Percentiles rank a stretch among this genome's conserved stretches.
Evolutionary conservation across 345 rosid species (phyloP).

Genomic region (Brassica carinata): DNA sequence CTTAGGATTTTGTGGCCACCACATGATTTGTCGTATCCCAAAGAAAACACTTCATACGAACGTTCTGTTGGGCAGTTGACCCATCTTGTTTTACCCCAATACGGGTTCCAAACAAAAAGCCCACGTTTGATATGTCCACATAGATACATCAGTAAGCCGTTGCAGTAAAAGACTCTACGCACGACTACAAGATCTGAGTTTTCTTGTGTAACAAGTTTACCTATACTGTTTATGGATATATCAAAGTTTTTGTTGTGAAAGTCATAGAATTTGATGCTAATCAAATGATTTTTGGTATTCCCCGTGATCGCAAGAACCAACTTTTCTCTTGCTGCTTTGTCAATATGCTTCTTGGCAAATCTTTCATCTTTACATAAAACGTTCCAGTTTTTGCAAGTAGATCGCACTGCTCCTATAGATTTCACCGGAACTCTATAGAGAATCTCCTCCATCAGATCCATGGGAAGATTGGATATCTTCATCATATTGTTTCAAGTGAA

Average conservation of each 20-base stretch:
- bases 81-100: not conserved
- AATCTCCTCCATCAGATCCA: slow-evolving; percentile 5
- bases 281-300: too few relatives aligned
- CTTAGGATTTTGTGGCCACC: not conserved
- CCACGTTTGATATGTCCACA: not conserved
- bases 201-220: not conserved
- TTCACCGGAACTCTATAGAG: not conserved
- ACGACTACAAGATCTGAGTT: not conserved
- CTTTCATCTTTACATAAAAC: not conserved
- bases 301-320: too few relatives aligned
- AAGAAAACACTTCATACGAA: not conserved
- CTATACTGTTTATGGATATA: not conserved
- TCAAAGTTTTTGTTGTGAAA: not conserved
- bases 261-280: too few relatives aligned
- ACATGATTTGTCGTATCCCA: not conserved
- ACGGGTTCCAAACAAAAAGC: not conserved
- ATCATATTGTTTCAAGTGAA: not conserved
- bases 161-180: not conserved
- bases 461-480: not conserved
- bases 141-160: not conserved
- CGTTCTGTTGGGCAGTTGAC: not conserved
- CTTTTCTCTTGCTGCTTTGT: not conserved
- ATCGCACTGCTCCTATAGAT: not conserved
- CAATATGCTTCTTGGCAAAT: not conserved
- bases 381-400: slow-evolving; percentile 9